These are phyloP conservation scores for Sideroxylon spinosum DNA, from an alignment of 179 eudicot species.

Conservation along the genomic window DNA sequence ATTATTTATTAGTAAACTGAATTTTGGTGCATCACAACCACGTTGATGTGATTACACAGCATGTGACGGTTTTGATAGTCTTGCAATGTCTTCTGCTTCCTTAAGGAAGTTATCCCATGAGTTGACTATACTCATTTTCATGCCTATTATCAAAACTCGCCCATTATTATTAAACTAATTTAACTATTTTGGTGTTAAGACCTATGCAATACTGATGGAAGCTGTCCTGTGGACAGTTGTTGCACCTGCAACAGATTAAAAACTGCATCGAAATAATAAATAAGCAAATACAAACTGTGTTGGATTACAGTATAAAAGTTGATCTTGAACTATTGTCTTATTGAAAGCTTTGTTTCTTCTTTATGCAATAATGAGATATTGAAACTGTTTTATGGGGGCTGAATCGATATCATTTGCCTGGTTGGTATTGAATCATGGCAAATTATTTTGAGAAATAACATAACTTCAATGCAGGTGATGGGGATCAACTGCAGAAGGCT, in stretches of 20 bases:
- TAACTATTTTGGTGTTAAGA: no score
- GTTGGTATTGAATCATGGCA: neutral
- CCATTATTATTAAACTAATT: no score
- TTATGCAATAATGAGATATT: neutral
- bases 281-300: neutral
- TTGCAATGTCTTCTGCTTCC: no score
- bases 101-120: no score
- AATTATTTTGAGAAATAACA: neutral
- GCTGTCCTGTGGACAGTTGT: neutral
- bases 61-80: no score
- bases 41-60: no score
- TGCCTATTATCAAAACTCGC: no score
- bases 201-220: no score
- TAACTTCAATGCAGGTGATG: constrained; percentile 61
- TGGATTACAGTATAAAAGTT: neutral
- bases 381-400: neutral
- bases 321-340: neutral
- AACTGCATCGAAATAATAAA: neutral
- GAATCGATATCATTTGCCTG: neutral
- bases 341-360: neutral
- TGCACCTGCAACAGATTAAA: neutral
- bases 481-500: constrained; percentile 67
- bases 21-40: no score
- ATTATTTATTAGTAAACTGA: no score
- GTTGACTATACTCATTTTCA: no score